phyloP scores from a whole-genome alignment of 352 stramenopile genomes.

The Blastocystis sp. region DNA sequence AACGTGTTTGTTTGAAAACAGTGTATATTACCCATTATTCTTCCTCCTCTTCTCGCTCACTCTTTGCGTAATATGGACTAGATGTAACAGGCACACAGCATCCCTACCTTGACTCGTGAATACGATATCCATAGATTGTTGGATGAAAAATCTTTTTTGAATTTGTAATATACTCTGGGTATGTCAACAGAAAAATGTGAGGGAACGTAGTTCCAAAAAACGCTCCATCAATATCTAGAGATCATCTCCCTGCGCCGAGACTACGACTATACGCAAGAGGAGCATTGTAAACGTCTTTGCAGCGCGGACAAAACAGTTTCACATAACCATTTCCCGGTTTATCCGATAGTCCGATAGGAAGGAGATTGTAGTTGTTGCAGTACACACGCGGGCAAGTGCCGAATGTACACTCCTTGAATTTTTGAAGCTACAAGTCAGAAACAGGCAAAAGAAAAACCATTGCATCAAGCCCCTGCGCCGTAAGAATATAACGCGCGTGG shows the following conservation, averaged over 20 bases:
- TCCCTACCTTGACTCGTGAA: constrained; percentile 74
- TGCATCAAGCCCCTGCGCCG: constrained; percentile 91
- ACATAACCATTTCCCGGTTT: constrained; percentile 78
- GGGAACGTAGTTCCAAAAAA: constrained; percentile 98
- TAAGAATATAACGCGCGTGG: constrained; percentile 97
- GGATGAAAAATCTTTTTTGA: constrained; percentile 83
- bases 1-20: not conserved
- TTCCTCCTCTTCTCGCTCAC: not conserved
- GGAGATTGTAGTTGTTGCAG: constrained; percentile 91
- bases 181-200: constrained; percentile 97
- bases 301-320: constrained; percentile 75
- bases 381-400: constrained; percentile 95
- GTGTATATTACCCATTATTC: not conserved
- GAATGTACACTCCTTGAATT: constrained; percentile 93
- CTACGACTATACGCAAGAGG: not conserved
- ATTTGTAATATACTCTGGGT: constrained; percentile 80
- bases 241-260: not conserved
- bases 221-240: constrained; percentile 84
- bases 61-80: constrained; percentile 42
- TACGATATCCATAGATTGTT: constrained; percentile 91
- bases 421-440: constrained; percentile 74
- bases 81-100: not conserved
- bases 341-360: constrained; percentile 90
- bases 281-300: constrained; percentile 69
- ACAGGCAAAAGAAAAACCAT: constrained; percentile 66